Conservation (phyloP, 2,329 filamentous ascomycete genomes). For the Aureobasidium zeae region DNA sequence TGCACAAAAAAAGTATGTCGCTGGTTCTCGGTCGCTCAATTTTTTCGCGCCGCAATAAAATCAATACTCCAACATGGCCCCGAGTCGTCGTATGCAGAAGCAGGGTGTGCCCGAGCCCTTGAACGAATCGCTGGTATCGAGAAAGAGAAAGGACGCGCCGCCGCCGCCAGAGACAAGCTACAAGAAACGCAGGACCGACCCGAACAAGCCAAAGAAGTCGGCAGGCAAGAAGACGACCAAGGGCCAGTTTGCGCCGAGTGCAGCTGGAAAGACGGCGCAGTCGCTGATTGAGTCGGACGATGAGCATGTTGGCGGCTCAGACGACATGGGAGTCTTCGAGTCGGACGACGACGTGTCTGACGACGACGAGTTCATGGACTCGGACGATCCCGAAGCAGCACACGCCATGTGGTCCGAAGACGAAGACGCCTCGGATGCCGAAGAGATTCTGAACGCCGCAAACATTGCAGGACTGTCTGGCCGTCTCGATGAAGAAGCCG, state of each 20-base stretch:
- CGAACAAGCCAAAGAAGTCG: constrained; percentile 33
- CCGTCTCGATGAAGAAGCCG: constrained; percentile 69
- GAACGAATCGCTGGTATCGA: constrained; percentile 64
- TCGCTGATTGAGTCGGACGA: constrained; percentile 12
- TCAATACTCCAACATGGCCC: constrained; percentile 57
- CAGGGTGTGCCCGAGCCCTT: constrained; percentile 79
- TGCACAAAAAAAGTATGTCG: not conserved
- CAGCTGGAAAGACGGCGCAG: constrained; percentile 20
- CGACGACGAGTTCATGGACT: constrained; percentile 48
- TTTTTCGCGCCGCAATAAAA: constrained; percentile 6
- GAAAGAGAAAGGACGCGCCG: constrained; percentile 64
- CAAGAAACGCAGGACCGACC: constrained; percentile 54
- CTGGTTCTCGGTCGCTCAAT: not conserved
- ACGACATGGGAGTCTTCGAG: constrained; percentile 31
- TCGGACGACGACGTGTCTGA: constrained; percentile 30
- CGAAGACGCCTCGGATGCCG: constrained; percentile 76
- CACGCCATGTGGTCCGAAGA: constrained; percentile 89
- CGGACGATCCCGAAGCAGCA: constrained; percentile 49
- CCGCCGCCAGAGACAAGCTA: constrained; percentile 48
- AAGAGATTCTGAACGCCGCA: constrained; percentile 85
- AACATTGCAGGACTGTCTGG: constrained; percentile 89
- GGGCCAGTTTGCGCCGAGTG: constrained; percentile 21
- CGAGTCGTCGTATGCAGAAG: constrained; percentile 88
- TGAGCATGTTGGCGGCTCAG: constrained; percentile 18
- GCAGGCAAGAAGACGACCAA: constrained; percentile 25